Base-by-base conservation (phyloP, 345 rosid genomes). In the Bretschneidera sinensis region DNA sequence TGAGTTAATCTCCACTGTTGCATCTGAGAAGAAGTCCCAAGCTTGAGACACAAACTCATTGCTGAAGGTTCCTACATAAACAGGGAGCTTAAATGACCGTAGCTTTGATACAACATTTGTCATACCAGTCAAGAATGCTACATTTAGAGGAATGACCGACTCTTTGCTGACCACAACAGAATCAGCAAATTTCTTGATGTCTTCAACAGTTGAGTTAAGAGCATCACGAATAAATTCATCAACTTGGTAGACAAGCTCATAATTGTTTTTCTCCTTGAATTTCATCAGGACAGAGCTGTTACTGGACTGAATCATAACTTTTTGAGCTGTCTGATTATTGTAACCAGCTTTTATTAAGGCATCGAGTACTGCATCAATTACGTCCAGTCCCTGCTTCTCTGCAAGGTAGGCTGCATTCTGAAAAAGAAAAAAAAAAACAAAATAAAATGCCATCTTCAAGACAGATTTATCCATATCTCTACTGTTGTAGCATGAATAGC, bases 1-100 rank as follows among this genome's bases (percentile, higher is more conserved):
- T 20, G 86, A 43, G 79, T 90, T 90, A 49, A 94, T 60, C 82
- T 94, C 96, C 57, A 79, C 88, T 21, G 83, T 87, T 43, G 95
- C 62, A 52, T 94, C 97, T 21, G 88, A 65, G 76, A 84, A 88
- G 82, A 83, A 88, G 71, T 94, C 99, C 87, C 81, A 94, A 22
- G 95, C 76, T 67, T 90, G 97, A 70, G 99, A 88, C 21, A 77
- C 63, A 69, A 88, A 94, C 79, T 94, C 99, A 50, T 94, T 94
- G 69, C 80, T 77, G 76, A 94, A 88, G 23, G 68, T 53, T 62
- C 79, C 74, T 19, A 83, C 95, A 35, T 84, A 90, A 58, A 90
- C 95, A 0, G 86, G 62, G 20, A 94, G 90, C 53, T 74, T 64
- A 59, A 71, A 67, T 55, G 78, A 65, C 17, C 60, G 76, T 21